Conservation (phyloP, 257 asterid species). For the Ocimum tenuiflorum region DNA sequence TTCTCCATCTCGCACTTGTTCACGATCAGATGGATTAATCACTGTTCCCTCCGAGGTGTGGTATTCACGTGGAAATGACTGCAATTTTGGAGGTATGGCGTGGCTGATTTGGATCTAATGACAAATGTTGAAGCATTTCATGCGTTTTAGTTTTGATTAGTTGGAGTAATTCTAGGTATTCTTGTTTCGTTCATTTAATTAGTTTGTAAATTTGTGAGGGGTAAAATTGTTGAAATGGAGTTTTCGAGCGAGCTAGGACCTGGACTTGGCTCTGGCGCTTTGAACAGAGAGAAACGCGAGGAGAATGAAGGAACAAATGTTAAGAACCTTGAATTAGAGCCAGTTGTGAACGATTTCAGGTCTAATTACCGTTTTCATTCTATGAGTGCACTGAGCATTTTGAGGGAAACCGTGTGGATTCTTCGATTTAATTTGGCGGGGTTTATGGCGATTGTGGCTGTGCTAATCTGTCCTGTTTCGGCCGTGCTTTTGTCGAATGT, state of each 20-base stretch:
- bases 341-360: conserved; percentile 18
- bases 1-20: no score
- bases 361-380: conserved; percentile 49
- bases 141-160: no score
- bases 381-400: conserved; percentile 65
- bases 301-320: conserved; percentile 29
- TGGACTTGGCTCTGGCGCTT: conserved; percentile 28
- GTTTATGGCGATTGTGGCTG: conserved; percentile 53
- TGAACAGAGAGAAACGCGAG: conserved; percentile 31
- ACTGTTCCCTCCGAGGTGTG: no score
- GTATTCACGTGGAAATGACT: no score
- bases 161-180: background rate
- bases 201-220: background rate
- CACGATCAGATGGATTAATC: no score
- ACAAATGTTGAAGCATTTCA: no score
- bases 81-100: no score
- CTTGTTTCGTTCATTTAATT: background rate
- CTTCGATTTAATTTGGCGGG: conserved; percentile 62
- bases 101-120: no score
- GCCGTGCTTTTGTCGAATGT: conserved; percentile 65
- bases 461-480: conserved; percentile 73
- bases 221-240: conserved; percentile 41
- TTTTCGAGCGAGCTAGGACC: conserved; percentile 45
- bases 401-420: conserved; percentile 77
- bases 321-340: conserved; percentile 38